Conservation (phyloP, 2,329 filamentous ascomycete genomes). For the Sclerotinia sclerotiorum region DNA sequence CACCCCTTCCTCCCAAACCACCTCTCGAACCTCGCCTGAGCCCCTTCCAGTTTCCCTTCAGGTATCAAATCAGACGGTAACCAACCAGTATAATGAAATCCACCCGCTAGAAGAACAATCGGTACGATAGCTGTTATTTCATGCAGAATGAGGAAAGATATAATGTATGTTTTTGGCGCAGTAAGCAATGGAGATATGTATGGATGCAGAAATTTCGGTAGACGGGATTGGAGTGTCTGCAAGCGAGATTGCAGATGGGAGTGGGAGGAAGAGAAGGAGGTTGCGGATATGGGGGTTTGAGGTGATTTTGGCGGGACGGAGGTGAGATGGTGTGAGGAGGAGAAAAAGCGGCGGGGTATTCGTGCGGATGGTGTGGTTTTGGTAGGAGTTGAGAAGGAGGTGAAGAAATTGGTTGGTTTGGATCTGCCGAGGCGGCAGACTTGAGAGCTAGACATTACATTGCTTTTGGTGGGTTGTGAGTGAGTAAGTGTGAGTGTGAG, state of each 20-base stretch:
- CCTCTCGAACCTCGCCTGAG: constrained; percentile 70
- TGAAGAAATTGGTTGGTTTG: neutral
- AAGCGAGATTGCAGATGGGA: neutral
- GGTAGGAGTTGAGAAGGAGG: neutral
- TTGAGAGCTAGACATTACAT: constrained; percentile 4
- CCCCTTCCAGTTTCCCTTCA: constrained; percentile 27
- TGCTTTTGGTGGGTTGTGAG: neutral
- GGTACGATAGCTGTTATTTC: constrained; percentile 87
- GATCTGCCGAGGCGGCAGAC: neutral
- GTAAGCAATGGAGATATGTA: constrained; percentile 69
- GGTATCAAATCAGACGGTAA: constrained; percentile 51
- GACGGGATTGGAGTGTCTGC: constrained; percentile 23
- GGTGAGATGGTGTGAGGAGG: neutral
- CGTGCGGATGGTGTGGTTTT: neutral
- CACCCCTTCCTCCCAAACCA: constrained; percentile 80
- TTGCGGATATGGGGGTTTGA: neutral
- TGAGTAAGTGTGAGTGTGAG: neutral
- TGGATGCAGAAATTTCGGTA: constrained; percentile 63
- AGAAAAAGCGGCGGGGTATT: constrained; percentile 7
- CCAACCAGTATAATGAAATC: constrained; percentile 79
- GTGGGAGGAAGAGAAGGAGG: neutral
- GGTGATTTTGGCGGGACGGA: neutral
- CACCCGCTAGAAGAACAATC: constrained; percentile 68
- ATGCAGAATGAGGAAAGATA: constrained; percentile 85
- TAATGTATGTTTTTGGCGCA: constrained; percentile 79